Percentiles rank a stretch among this genome's conserved stretches.
Conservation (phyloP, 768 basidiomycete species). For the Hygrophorus russula region DNA sequence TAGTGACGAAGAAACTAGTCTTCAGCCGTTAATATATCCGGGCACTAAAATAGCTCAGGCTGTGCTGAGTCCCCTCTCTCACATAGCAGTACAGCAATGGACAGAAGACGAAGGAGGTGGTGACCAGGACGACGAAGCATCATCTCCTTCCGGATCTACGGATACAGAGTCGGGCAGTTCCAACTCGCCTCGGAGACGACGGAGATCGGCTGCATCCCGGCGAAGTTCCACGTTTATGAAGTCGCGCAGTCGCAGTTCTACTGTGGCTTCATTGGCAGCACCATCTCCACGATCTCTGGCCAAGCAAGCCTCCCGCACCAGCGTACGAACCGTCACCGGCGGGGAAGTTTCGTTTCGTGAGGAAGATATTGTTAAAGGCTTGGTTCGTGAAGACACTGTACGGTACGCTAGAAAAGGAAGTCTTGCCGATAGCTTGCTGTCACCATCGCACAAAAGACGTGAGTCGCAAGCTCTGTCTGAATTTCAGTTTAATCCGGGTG, state of each 20-base stretch:
- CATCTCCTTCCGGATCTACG: constrained; percentile 56
- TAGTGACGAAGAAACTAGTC: constrained; percentile 24
- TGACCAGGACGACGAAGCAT: constrained; percentile 34
- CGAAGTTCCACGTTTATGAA: constrained; percentile 22
- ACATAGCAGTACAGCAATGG: constrained; percentile 44
- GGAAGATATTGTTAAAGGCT: constrained; percentile 9
- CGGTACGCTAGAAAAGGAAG: no score
- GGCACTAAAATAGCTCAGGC: constrained; percentile 19
- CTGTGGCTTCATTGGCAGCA: constrained; percentile 49
- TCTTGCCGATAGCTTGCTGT: no score
- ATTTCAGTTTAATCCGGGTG: constrained; percentile 15
- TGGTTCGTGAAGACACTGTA: constrained; percentile 19
- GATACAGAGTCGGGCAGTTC: constrained; percentile 44
- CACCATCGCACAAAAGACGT: constrained; percentile 17
- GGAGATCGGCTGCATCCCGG: constrained; percentile 23
- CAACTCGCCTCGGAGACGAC: constrained; percentile 18
- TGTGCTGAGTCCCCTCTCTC: constrained; percentile 59
- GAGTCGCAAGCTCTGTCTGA: constrained; percentile 21
- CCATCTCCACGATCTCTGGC: constrained; percentile 21
- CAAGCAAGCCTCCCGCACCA: constrained; percentile 50
- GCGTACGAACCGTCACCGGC: no score
- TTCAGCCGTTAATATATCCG: constrained; percentile 26
- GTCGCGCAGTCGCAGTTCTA: constrained; percentile 53
- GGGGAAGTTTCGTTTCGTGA: constrained; percentile 32
- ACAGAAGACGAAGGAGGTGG: constrained; percentile 32